These are phyloP conservation scores for Phenoliferia sp. DNA, from an alignment of 1,284 basidiomycete species.

Conservation along the genomic window DNA sequence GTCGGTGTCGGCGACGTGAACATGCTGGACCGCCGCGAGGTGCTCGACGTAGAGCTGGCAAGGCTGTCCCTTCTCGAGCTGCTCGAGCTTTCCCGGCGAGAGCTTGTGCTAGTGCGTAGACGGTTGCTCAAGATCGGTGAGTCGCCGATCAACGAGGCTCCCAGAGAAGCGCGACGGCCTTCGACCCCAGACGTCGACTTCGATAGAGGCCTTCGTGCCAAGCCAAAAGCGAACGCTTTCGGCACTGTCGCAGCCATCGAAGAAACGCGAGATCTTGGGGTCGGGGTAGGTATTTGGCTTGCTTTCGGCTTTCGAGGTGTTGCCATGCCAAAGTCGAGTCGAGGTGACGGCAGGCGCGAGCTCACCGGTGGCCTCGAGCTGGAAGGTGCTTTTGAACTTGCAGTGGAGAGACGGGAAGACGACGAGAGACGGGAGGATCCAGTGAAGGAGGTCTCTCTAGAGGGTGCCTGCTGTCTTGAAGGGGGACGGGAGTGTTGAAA, in stretches of 20 bases:
- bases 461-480: neutral
- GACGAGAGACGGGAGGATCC: slow-evolving; percentile 56
- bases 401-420: slow-evolving; percentile 42
- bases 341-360: no score
- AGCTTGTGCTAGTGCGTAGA: neutral
- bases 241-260: slow-evolving; percentile 15
- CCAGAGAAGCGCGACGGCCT: neutral
- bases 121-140: neutral
- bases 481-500: neutral
- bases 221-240: neutral
- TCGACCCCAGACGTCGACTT: neutral
- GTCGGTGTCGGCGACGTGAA: neutral
- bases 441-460: neutral
- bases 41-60: slow-evolving; percentile 7
- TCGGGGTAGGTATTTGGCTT: slow-evolving; percentile 48
- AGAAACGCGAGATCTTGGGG: slow-evolving; percentile 26
- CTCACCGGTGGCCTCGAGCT: neutral
- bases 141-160: neutral
- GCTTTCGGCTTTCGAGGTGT: slow-evolving; percentile 70
- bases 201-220: neutral
- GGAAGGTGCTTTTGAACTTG: neutral
- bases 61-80: slow-evolving; percentile 7
- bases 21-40: neutral
- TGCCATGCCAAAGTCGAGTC: slow-evolving; percentile 65
- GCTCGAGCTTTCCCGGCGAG: neutral